These are phyloP conservation scores for Flaveria bidentis DNA, from an alignment of 129 eudicot genomes.

Conservation along the genomic window DNA sequence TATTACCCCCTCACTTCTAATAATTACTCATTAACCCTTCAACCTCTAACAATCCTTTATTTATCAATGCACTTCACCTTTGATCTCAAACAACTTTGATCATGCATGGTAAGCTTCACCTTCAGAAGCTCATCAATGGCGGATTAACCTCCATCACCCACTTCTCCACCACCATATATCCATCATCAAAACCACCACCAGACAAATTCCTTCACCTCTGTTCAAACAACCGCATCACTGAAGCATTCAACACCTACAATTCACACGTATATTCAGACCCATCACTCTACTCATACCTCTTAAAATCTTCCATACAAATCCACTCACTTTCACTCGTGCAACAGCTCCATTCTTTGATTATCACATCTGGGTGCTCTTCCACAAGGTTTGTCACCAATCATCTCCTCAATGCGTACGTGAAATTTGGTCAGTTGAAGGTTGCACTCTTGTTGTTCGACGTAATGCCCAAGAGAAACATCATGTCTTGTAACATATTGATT, in stretches of 20 bases:
- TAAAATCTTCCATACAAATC: constrained; percentile 52
- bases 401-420: constrained; percentile 58
- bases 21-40: no score
- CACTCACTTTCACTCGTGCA: constrained; percentile 43
- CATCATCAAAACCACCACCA: constrained; percentile 35
- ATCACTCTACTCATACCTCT: constrained; percentile 59
- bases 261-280: constrained; percentile 49
- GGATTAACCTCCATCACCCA: constrained; percentile 12
- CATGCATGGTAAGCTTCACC: constrained; percentile 27
- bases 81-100: no score
- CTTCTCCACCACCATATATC: constrained; percentile 16
- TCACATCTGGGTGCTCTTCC: constrained; percentile 56
- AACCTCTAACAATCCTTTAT: no score
- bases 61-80: no score
- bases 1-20: no score
- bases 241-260: constrained; percentile 58
- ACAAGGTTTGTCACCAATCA: constrained; percentile 65
- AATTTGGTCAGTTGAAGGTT: constrained; percentile 41
- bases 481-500: constrained; percentile 76
- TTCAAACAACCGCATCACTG: constrained; percentile 41
- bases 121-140: constrained; percentile 21
- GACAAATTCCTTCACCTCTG: constrained; percentile 28
- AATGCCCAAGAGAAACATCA: constrained; percentile 67
- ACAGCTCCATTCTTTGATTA: constrained; percentile 73
- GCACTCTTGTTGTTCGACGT: constrained; percentile 56